These are phyloP conservation scores for Takakia lepidozioides DNA, from an alignment of 225 moss, liverwort and hornwort genomes.

Conservation along the genomic window DNA sequence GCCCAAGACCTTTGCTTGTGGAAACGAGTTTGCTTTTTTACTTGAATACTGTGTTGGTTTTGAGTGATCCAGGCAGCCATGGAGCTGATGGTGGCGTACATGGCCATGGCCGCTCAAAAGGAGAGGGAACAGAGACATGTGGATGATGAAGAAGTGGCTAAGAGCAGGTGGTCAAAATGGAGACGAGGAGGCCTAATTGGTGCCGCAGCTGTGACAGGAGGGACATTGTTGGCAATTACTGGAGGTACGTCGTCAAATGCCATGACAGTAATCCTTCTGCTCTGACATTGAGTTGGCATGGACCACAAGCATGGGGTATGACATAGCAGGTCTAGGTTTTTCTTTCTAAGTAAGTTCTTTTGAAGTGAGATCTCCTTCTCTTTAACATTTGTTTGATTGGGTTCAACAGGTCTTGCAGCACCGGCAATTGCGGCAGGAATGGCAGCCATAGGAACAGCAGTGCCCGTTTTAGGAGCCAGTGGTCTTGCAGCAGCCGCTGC, in stretches of 20 bases:
- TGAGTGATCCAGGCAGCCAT: conserved; percentile 65
- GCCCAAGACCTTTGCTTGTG: no score
- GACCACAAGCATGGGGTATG: no score
- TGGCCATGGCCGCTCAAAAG: conserved; percentile 86
- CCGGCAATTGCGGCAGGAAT: conserved; percentile 96
- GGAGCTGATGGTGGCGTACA: conserved; percentile 98
- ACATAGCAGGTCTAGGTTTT: no score
- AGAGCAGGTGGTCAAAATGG: conserved; percentile 66
- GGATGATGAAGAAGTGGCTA: conserved; percentile 52
- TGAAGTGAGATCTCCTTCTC: no score
- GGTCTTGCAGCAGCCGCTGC: conserved; percentile 76
- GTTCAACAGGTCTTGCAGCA: conserved; percentile 74
- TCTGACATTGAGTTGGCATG: no score
- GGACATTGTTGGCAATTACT: conserved; percentile 77
- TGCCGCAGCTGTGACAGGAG: conserved; percentile 89
- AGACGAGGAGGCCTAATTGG: conserved; percentile 91
- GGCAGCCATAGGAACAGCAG: conserved; percentile 62
- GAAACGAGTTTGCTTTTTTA: no score
- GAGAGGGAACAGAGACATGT: conserved; percentile 50
- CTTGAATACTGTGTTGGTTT: no score
- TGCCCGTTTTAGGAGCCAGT: conserved; percentile 68
- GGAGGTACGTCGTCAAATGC: no score
- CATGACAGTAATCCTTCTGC: no score
- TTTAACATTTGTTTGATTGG: conserved; percentile 2
- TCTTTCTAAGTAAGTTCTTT: no score